These are phyloP conservation scores for Tetratostichococcus sp. DNA, from an alignment of 139 green algal genomes.

Conservation along the genomic window DNA sequence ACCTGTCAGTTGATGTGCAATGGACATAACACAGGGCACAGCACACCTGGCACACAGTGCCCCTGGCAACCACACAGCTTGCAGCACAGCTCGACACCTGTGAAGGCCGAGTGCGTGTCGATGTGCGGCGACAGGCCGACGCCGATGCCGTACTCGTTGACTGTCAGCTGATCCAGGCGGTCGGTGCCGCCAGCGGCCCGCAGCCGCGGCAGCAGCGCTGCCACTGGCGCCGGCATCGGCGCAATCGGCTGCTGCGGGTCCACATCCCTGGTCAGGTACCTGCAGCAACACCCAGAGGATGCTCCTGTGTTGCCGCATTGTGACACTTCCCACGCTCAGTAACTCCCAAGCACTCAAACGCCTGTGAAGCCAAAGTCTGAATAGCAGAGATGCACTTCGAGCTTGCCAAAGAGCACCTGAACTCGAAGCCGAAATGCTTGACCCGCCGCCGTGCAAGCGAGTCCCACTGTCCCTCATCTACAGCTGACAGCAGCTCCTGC, in stretches of 20 bases:
- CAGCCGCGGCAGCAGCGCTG: slow-evolving; percentile 22
- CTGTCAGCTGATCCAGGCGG: slow-evolving; percentile 74
- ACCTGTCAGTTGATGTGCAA: no score
- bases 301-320: not conserved
- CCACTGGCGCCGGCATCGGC: slow-evolving; percentile 2
- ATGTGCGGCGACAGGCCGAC: slow-evolving; percentile 91
- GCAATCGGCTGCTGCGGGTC: not conserved
- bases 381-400: no score
- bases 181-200: slow-evolving; percentile 10
- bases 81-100: no score
- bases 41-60: no score
- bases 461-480: slow-evolving; percentile 50
- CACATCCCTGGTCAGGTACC: slow-evolving; percentile 9
- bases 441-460: slow-evolving; percentile 74
- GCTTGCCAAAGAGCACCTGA: no score
- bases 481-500: slow-evolving; percentile 45
- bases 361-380: no score
- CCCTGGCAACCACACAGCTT: no score
- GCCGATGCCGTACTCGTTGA: slow-evolving; percentile 90
- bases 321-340: no score
- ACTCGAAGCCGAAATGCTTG: slow-evolving; percentile 81
- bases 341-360: no score
- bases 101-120: slow-evolving; percentile 94
- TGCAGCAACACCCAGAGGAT: slow-evolving; percentile 1
- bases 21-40: no score